Evolutionary conservation across 768 basidiomycete genomes (phyloP), one percentile per base, ranked within the genome.

Genomic region (Boletus subcaerulescens): DNA sequence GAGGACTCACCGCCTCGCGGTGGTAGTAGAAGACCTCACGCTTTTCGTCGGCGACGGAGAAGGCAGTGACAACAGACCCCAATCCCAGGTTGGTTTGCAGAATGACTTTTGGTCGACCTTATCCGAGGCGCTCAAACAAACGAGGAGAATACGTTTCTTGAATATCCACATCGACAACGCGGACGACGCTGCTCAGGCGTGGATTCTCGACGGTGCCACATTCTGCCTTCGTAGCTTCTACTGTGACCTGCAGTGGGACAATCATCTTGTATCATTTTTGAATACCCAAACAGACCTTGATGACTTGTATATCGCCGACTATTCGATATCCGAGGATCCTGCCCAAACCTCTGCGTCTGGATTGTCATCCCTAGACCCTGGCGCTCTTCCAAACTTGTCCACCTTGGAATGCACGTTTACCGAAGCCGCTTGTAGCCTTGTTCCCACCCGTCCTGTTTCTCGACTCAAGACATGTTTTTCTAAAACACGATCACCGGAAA

Each of bases 381-480:
- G 36, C 61, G 76, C 68, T 35, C 75, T 87, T 24, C 80, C 82
- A 35, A 70, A 71, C 45, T 71, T 87, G 22, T 73, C 79, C 6
- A 77, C 71, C 24, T 66, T 88, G 40, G 84, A 87, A 68, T 87
- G 86, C 67, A 85, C 85, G 2, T 87, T 87, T 66, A 71, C 80
- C 17, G 85, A 85, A 67, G 86, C 85, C 1, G 85, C 81, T 4
- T 74, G 74, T 46, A 76, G 75, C 15, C 68, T 87, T 11, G 76
- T 81, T 20, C 84, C 86, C 1, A 74, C 74, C 12, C 77, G 86
- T 3, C 85, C 86, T 8, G 68, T 89, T 39, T 76, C 80, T 2
- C 80, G 78, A 50, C 74, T 88, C 53, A 87, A 87, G 68, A 86
- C 85, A 7, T 87, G 86, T 62, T 84, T 87, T 66, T 85, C 85